phyloP scores from a whole-genome alignment of 495 filamentous ascomycete species.

The Xylona heveae region DNA sequence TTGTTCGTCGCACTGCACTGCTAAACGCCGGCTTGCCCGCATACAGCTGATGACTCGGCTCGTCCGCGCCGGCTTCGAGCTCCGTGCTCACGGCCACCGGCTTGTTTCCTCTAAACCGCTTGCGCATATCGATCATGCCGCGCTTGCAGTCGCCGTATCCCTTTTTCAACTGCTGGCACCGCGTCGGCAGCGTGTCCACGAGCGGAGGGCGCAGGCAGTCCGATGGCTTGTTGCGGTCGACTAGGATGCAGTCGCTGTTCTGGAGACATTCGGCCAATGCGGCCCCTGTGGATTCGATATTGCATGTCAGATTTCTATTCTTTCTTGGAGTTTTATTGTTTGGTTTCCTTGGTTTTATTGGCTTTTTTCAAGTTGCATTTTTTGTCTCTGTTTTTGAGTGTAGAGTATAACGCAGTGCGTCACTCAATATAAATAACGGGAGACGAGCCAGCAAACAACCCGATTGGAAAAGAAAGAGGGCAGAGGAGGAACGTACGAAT shows the following conservation, averaged over 20 bases:
- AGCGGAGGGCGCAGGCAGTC: conserved; percentile 77
- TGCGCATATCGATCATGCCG: conserved; percentile 95
- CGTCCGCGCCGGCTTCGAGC: conserved; percentile 29
- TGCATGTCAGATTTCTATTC: no score
- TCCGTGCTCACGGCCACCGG: conserved; percentile 50
- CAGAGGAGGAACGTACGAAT: conserved; percentile 43
- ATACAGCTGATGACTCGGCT: conserved; percentile 46
- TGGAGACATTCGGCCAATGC: conserved; percentile 88
- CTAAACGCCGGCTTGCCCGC: conserved; percentile 53
- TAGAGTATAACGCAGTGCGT: no score
- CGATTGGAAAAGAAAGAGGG: not conserved
- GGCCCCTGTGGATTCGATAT: conserved; percentile 41
- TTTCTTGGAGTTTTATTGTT: no score
- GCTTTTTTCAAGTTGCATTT: no score
- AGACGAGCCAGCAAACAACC: conserved; percentile 1
- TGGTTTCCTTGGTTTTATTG: no score
- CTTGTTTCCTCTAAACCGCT: conserved; percentile 91
- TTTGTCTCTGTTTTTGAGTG: no score
- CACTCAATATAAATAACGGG: no score
- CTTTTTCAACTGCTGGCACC: conserved; percentile 82
- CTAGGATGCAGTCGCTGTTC: conserved; percentile 85
- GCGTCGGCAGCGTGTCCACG: conserved; percentile 51
- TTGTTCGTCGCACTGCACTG: conserved; percentile 26
- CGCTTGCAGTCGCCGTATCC: conserved; percentile 90
- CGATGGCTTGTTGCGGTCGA: conserved; percentile 60